Percentiles rank a stretch among this genome's conserved stretches.
Evolutionary conservation across 495 filamentous ascomycete species (phyloP).

Genomic region (Penicillium dipodomyicola): DNA sequence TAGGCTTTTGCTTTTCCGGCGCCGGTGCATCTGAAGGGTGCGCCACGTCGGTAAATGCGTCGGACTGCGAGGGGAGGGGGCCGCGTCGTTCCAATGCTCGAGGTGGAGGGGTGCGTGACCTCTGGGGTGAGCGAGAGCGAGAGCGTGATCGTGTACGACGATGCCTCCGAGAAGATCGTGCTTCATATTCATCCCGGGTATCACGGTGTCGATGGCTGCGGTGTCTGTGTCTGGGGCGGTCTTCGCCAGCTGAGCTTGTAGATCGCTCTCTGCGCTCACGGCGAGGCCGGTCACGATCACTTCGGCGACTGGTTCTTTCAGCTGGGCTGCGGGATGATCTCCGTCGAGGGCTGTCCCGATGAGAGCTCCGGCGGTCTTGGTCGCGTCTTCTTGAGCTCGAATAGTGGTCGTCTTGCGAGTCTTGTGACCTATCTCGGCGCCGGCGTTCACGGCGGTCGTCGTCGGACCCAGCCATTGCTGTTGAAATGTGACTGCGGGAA

Average conservation of each 20-base stretch:
- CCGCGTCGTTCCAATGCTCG: conserved; percentile 42
- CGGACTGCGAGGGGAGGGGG: conserved; percentile 67
- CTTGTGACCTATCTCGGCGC: conserved; percentile 21
- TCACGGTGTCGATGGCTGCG: conserved; percentile 33
- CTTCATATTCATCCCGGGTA: conserved; percentile 26
- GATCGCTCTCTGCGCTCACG: conserved; percentile 31
- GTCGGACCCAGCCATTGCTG: conserved; percentile 26
- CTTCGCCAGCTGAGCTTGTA: conserved; percentile 24
- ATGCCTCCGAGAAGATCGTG: conserved; percentile 27
- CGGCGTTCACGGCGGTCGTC: conserved; percentile 25
- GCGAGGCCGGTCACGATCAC: conserved; percentile 26
- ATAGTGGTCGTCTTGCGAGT: conserved; percentile 25
- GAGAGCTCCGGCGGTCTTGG: conserved; percentile 32
- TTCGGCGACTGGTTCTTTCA: conserved; percentile 16
- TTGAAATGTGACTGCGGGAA: not conserved
- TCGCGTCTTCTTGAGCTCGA: conserved; percentile 33
- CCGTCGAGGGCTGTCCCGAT: conserved; percentile 25
- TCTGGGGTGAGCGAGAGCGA: conserved; percentile 37
- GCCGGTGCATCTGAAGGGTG: conserved; percentile 33
- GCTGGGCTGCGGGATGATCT: conserved; percentile 29
- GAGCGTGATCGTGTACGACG: conserved; percentile 32
- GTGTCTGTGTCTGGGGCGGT: conserved; percentile 32
- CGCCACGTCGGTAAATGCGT: conserved; percentile 60
- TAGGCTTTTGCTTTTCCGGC: conserved; percentile 78
- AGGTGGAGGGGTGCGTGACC: conserved; percentile 28